phyloP scores from a whole-genome alignment of 2,329 filamentous ascomycete species.

The Aschersonia sp. region DNA sequence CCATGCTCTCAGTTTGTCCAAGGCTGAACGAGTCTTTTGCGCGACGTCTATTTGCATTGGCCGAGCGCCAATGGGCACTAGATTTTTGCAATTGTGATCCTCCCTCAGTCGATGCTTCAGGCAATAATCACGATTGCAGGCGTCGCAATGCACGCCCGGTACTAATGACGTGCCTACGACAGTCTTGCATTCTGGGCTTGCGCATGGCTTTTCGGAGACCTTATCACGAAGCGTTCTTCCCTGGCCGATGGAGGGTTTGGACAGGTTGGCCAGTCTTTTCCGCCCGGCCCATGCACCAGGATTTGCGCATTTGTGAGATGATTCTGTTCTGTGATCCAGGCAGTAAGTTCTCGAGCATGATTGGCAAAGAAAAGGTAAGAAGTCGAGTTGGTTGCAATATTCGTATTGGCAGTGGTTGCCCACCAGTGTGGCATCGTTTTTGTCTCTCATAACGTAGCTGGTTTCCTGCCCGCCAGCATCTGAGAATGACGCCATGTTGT shows the following conservation, averaged over 20 bases:
- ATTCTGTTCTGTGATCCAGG: constrained; percentile 83
- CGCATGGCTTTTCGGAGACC: constrained; percentile 52
- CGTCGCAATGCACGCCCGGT: constrained; percentile 55
- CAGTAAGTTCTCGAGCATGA: constrained; percentile 78
- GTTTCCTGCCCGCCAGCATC: constrained; percentile 26
- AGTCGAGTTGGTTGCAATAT: constrained; percentile 91
- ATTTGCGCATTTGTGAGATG: constrained; percentile 54
- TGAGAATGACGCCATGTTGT: constrained; percentile 39
- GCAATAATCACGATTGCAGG: constrained; percentile 62
- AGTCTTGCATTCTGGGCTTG: constrained; percentile 51
- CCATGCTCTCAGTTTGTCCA: constrained; percentile 70
- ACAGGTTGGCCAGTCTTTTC: constrained; percentile 37
- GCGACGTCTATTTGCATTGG: constrained; percentile 28
- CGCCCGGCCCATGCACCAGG: constrained; percentile 48
- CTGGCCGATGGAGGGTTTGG: constrained; percentile 37
- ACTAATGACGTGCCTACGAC: constrained; percentile 53
- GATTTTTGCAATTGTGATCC: constrained; percentile 73
- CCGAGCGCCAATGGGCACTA: constrained; percentile 43
- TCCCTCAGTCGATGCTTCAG: constrained; percentile 62
- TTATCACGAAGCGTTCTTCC: constrained; percentile 38
- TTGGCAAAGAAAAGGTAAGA: constrained; percentile 87
- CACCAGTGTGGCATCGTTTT: constrained; percentile 64
- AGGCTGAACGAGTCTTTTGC: constrained; percentile 57
- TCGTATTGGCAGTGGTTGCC: constrained; percentile 82
- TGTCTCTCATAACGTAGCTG: constrained; percentile 60